Percentiles rank a stretch among this genome's conserved stretches.
Evolutionary conservation across 257 asterid species (phyloP).

Genomic region (Hygrophila difformis): DNA sequence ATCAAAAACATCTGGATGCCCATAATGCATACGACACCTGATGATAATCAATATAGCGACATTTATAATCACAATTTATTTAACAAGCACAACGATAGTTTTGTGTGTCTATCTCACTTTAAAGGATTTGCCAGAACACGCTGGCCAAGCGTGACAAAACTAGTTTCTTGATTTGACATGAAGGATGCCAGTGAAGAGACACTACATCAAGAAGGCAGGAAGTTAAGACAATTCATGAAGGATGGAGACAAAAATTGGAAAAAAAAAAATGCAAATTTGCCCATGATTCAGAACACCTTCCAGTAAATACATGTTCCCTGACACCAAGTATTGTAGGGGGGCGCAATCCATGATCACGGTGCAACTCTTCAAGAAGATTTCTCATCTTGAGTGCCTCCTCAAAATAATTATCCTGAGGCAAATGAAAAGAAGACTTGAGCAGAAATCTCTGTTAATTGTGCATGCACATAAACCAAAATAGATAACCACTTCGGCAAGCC

Average conservation of each 20-base stretch:
- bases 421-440: slow-evolving; percentile 5
- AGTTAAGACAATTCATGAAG: slow-evolving; percentile 16
- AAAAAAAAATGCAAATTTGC: background rate
- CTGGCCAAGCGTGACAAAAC: slow-evolving; percentile 98
- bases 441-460: no score
- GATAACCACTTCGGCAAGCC: slow-evolving; percentile 9
- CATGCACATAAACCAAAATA: slow-evolving; percentile 10
- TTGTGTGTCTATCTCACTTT: slow-evolving; percentile 45
- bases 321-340: slow-evolving; percentile 93
- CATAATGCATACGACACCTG: slow-evolving; percentile 96
- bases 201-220: slow-evolving; percentile 37
- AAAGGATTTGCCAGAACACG: slow-evolving; percentile 96
- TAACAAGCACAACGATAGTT: slow-evolving; percentile 17
- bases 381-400: slow-evolving; percentile 98
- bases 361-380: slow-evolving; percentile 90
- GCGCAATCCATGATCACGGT: slow-evolving; percentile 74
- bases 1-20: slow-evolving; percentile 96
- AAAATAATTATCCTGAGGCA: slow-evolving; percentile 79
- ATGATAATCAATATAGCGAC: slow-evolving; percentile 18
- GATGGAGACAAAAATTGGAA: background rate
- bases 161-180: slow-evolving; percentile 97
- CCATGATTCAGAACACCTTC: slow-evolving; percentile 60
- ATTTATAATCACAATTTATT: slow-evolving; percentile 5
- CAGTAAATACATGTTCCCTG: slow-evolving; percentile 96
- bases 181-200: slow-evolving; percentile 99